Base-by-base conservation (phyloP, 1,139 yeast species). In the Arxiozyma heterogenica region DNA sequence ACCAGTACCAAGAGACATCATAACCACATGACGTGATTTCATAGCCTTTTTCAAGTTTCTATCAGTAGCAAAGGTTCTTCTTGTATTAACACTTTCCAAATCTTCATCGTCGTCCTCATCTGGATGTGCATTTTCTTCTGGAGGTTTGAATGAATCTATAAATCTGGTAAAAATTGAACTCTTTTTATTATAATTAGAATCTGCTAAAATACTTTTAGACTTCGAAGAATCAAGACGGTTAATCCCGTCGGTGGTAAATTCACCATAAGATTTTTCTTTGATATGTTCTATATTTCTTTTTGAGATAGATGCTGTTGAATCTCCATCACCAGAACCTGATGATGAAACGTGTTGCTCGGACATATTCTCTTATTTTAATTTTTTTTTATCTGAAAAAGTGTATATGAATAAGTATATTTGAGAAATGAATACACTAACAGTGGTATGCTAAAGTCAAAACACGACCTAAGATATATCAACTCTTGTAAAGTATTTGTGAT, bases 1-100 rank as follows among this genome's bases (percentile, higher is more conserved):
- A 57, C 89, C 84, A 22, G 91, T 86, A 20, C 93, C 94, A 50
- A 87, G 75, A 41, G 93, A 85, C 62, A 87, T 85, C 83, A 83
- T 79, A 62, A 81, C 79, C 55, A 78, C 64, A 63, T 78, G 82
- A 52, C 81, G 68, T 21, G 76, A 69, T 54, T 71, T 71, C 51
- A 78, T 71, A 25, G 78, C 78, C 49, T 79, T 73, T 58, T 75
- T 74, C 47, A 78, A 72, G 42, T 51, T 41, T 20, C 45, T 43
- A 34, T 53, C 47, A n/a, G 51, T 46, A 25, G 58, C 30, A 2
- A 41, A 18, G 21, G 51, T 41, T 8, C 27, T 43, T 18, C 44
- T 46, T 6, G 53, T 47, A 20, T 43, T 48, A 3, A 27, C 30
- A 38, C 42, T 44, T 34, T 47, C 53, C 12, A 52, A 22, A 39